A percentile compares a stretch with the other conserved stretches of the same genome.
These are phyloP conservation scores for Chrysanthemum seticuspe DNA, from an alignment of 129 eudicot species.

Conservation along the genomic window DNA sequence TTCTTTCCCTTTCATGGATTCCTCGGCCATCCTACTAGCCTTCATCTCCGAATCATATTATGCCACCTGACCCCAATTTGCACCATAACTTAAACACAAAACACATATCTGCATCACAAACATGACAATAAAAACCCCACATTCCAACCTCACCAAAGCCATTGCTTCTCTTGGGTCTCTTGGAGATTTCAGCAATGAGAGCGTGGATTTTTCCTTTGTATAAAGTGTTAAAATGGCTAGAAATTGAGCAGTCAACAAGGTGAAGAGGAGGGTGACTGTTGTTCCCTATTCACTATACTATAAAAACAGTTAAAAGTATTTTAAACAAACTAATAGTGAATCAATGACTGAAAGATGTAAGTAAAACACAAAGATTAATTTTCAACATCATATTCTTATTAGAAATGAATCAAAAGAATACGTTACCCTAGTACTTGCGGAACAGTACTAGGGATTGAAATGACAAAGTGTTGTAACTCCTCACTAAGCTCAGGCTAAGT, in stretches of 20 bases:
- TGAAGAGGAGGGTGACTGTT: slow-evolving; percentile 57
- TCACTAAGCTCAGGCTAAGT: too few species aligned
- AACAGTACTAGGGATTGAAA: too few species aligned
- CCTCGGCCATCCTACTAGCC: slow-evolving; percentile 44
- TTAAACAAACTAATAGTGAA: too few species aligned
- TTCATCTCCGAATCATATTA: slow-evolving; percentile 34
- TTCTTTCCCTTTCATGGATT: slow-evolving; percentile 3
- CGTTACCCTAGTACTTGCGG: too few species aligned
- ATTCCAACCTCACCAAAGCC: slow-evolving; percentile 58
- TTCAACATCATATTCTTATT: too few species aligned
- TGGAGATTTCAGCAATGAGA: slow-evolving; percentile 45
- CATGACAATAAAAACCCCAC: slow-evolving; percentile 69
- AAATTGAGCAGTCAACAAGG: slow-evolving; percentile 43
- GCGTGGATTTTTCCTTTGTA: slow-evolving; percentile 50
- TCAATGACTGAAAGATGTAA: too few species aligned
- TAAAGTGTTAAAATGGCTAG: slow-evolving; percentile 52
- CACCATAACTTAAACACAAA: slow-evolving; percentile 41
- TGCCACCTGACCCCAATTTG: slow-evolving; percentile 56
- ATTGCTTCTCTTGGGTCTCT: slow-evolving; percentile 59
- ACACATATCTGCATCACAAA: slow-evolving; percentile 54
- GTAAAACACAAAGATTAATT: too few species aligned
- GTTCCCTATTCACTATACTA: too few species aligned
- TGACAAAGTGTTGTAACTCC: too few species aligned
- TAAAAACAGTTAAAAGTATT: too few species aligned
- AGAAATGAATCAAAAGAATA: too few species aligned